A percentile compares a stretch with the other conserved stretches of the same genome.
These are phyloP conservation scores for Neofusicoccum cordaticola DNA, from an alignment of 2,329 filamentous ascomycete species.

Conservation along the genomic window DNA sequence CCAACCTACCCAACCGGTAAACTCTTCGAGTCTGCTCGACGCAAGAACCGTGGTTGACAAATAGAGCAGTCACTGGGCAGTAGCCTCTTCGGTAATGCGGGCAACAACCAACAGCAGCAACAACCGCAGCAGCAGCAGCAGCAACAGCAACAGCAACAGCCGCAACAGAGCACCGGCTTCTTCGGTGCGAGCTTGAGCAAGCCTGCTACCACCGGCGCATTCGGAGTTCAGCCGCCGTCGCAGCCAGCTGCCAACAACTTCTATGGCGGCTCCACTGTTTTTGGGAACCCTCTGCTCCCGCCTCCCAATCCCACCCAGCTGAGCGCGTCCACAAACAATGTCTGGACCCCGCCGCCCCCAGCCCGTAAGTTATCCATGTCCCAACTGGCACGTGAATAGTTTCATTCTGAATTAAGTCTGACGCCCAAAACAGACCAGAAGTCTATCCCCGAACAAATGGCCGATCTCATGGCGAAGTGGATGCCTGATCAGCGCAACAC, in stretches of 20 bases:
- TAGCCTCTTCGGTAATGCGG: slow-evolving; percentile 42
- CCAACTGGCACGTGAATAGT: not conserved
- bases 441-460: slow-evolving; percentile 71
- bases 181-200: slow-evolving; percentile 15
- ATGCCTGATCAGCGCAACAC: slow-evolving; percentile 65
- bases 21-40: not conserved
- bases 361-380: not conserved
- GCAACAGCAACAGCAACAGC: slow-evolving; percentile 14
- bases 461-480: slow-evolving; percentile 70
- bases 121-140: not conserved
- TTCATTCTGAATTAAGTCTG: slow-evolving; percentile 18
- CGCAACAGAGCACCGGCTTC: slow-evolving; percentile 15
- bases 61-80: slow-evolving; percentile 20
- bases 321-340: slow-evolving; percentile 6
- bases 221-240: not conserved
- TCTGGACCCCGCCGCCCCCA: slow-evolving; percentile 12
- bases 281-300: slow-evolving; percentile 25
- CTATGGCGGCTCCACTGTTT: slow-evolving; percentile 32
- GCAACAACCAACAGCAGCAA: slow-evolving; percentile 6
- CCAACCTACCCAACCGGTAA: not conserved
- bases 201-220: slow-evolving; percentile 34
- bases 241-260: slow-evolving; percentile 16
- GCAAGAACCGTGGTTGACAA: not conserved
- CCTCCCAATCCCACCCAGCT: not conserved
- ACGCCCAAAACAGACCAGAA: slow-evolving; percentile 58